Evolutionary conservation across 345 rosid species (phyloP), one percentile per base, ranked within the genome.

Genomic region (Populus nigra): DNA sequence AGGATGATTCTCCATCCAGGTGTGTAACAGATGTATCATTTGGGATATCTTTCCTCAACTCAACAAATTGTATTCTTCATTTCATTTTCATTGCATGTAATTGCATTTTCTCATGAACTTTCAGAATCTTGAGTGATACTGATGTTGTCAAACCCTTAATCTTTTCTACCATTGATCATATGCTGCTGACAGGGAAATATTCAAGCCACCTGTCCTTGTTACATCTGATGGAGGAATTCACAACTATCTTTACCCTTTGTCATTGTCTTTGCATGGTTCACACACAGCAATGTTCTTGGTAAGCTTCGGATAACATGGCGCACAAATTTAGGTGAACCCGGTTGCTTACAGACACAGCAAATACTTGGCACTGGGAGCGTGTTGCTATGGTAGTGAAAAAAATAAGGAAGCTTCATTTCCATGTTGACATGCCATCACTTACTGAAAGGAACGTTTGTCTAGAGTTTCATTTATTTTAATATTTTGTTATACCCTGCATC

Each of bases 301-400:
- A 96, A 96, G 89, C 88, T 96, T 86, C 98, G 92, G 85, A 93
- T 96, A 78, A 90, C 94, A 27, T 93, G 99, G 99, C 98, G 93
- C 72, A 91, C 95, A 61, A 96, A 96, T 89, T 81, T 96, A 86
- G 98, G 98, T 18, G 99, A 96, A 85, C 93, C 98, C 63, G 99
- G 99, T 73, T 98, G 99, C 71, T 83, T 96, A 73, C 99, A 94
- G 84, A 96, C 98, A 22, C 97, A 96, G 79, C 99, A 96, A 83
- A 96, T 96, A 83, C 96, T 96, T 81, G 92, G 94, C 77, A 83
- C 90, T 55, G 99, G 92, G 86, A 91, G 98, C 85, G 27, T 62
- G 36, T 69, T 75, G 23, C 49, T 53, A 31, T 72, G 20, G 15
- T 25, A 35, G 25, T 25, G 41, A 23, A 41, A 18, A 55, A 68